These are phyloP conservation scores for Physcomitrium patens DNA, from an alignment of 225 moss, liverwort and hornwort species.

Conservation along the genomic window DNA sequence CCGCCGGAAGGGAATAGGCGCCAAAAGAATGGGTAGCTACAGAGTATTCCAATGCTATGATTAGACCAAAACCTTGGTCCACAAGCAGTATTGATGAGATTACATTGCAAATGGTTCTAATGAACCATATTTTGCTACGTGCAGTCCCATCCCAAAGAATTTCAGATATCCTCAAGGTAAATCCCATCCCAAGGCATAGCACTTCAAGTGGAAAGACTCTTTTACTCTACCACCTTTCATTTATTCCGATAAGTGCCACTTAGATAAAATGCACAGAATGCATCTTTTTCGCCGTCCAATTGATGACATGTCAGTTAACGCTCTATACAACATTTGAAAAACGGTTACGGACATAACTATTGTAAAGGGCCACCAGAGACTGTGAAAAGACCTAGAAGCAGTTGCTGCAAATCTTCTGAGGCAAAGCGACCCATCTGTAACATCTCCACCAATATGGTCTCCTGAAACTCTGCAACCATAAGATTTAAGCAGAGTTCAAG, in stretches of 20 bases:
- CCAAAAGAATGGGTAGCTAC: too few species aligned
- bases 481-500: constrained; percentile 16
- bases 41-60: too few species aligned
- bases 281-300: constrained; percentile 6
- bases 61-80: too few species aligned
- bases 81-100: too few species aligned
- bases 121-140: too few species aligned
- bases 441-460: constrained; percentile 87
- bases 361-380: constrained; percentile 48
- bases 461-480: constrained; percentile 74
- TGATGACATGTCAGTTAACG: constrained; percentile 1
- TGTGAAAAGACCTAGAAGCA: constrained; percentile 79
- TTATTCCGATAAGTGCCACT: constrained; percentile 23
- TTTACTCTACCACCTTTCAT: constrained; percentile 17
- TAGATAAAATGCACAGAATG: constrained; percentile 17
- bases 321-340: constrained; percentile 5
- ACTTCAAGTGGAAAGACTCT: constrained; percentile 14
- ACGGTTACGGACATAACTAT: constrained; percentile 20
- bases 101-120: too few species aligned
- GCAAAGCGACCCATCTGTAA: constrained; percentile 84
- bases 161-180: too few species aligned
- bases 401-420: constrained; percentile 89
- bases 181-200: neutral
- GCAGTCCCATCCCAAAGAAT: too few species aligned
- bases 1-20: too few species aligned